Conservation (phyloP, 2,329 filamentous ascomycete genomes). For the Podosphaera leucotricha region DNA sequence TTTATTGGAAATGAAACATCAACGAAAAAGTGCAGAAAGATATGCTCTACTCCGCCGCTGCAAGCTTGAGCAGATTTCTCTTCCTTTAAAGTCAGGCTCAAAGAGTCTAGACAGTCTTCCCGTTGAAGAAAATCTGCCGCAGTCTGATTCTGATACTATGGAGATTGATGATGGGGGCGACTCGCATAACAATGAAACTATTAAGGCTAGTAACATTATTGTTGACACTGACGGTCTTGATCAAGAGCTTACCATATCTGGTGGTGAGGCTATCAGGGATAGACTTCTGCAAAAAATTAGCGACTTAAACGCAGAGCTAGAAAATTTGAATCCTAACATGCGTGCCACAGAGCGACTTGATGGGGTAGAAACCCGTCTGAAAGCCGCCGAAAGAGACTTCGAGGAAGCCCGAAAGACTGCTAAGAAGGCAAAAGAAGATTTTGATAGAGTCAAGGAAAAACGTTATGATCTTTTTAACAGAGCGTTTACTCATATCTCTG, state of each 20-base stretch:
- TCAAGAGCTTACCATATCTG: constrained; percentile 56
- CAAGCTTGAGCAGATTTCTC: constrained; percentile 76
- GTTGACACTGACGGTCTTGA: constrained; percentile 66
- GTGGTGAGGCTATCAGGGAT: constrained; percentile 48
- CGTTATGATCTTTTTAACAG: constrained; percentile 85
- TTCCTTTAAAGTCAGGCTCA: constrained; percentile 56
- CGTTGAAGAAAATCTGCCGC: constrained; percentile 56
- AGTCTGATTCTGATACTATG: constrained; percentile 66
- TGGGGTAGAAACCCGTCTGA: constrained; percentile 60
- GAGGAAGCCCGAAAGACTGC: constrained; percentile 58
- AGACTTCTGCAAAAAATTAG: constrained; percentile 56
- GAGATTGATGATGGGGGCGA: constrained; percentile 62
- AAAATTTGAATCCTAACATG: constrained; percentile 93
- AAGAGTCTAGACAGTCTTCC: constrained; percentile 55
- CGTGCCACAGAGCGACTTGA: constrained; percentile 81
- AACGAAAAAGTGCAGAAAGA: constrained; percentile 62
- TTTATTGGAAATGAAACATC: constrained; percentile 60
- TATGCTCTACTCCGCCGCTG: constrained; percentile 71
- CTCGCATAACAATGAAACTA: constrained; percentile 38
- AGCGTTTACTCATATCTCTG: constrained; percentile 82
- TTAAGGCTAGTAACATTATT: constrained; percentile 80
- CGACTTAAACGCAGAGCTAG: constrained; percentile 52
- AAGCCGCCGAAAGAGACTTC: constrained; percentile 70
- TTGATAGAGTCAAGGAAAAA: constrained; percentile 57
- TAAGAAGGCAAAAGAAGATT: constrained; percentile 56